Conservation (phyloP, 495 filamentous ascomycete species). For the Achaetomiella virescens region DNA sequence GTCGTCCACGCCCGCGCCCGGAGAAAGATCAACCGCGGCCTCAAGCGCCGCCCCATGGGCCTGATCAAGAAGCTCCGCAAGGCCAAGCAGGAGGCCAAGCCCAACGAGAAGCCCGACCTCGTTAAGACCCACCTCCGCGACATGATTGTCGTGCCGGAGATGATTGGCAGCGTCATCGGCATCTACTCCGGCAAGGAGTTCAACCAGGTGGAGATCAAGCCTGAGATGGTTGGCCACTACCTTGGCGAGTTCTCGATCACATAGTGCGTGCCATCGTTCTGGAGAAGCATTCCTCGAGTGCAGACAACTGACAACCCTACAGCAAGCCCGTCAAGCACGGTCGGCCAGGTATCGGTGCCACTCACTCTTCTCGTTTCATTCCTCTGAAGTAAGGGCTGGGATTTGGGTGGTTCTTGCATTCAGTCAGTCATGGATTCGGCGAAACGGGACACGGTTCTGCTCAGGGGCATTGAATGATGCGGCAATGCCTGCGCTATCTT, state of each 20-base stretch:
- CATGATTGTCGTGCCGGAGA: conserved; percentile 99
- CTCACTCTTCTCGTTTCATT: conserved; percentile 99
- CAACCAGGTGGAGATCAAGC: conserved; percentile 99
- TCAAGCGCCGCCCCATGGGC: conserved; percentile 99
- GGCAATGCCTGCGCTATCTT: conserved; percentile 29
- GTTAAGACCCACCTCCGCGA: conserved; percentile 99
- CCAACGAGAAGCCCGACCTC: conserved; percentile 97
- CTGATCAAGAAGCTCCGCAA: conserved; percentile 99
- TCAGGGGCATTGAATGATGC: conserved; percentile 27
- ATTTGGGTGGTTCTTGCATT: conserved; percentile 37
- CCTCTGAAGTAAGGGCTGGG: conserved; percentile 81
- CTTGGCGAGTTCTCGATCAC: conserved; percentile 98
- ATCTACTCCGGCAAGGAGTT: conserved; percentile 99
- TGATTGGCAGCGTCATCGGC: conserved; percentile 96
- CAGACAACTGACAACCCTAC: conserved; percentile 36
- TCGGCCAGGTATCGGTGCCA: conserved; percentile 99
- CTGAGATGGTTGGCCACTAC: conserved; percentile 99
- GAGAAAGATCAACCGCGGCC: conserved; percentile 96
- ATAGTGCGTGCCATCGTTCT: conserved; percentile 65
- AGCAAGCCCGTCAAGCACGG: conserved; percentile 99
- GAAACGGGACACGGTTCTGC: conserved; percentile 36
- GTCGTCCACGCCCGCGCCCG: conserved; percentile 98
- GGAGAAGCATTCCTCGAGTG: not conserved
- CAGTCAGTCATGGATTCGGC: conserved; percentile 37
- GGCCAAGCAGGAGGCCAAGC: conserved; percentile 98